Base-by-base conservation (phyloP, 2,329 filamentous ascomycete species). In the Ambrosiella beaveri region DNA sequence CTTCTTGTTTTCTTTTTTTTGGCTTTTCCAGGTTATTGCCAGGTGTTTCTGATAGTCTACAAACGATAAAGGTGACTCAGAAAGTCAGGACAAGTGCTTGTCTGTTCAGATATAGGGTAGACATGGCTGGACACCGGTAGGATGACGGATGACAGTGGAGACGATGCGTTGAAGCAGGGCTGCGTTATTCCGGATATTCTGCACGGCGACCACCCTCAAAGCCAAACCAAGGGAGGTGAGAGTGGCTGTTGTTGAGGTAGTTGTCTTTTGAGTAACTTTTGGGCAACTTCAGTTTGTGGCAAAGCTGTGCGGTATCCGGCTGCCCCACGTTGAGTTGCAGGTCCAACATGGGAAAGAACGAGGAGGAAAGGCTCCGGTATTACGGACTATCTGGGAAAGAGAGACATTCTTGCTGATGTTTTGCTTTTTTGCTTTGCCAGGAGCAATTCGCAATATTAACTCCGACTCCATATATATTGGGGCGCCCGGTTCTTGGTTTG, bases 391-490 rank as follows among this genome's bases (percentile, higher is more conserved):
- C 13, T 47, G 44, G 13, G 44, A 47, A 17, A 17, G 19, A 17
- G 19, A 52, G n/a, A 52, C 11, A 27, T 9, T 52, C 15, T n/a
- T 54, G 12, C 7, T 54, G 7, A 7, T 41, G 7, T 52, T 27
- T 41, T 7, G 9, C 8, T 39, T 7, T 45, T 49, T 39, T 39
- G 38, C 50, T 53, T 11, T 39, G 15, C 12, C 27, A n/a, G 9
- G 53, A 39, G 8, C 4, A 17, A 15, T 47, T 7, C 4, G 19
- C n/a, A 17, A 17, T 13, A 47, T 8, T 17, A 4, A 47, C 44
- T 47, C n/a, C n/a, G 27, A 4, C n/a, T 41, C 37, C 37, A 55
- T 55, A 58, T 58, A 58, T 58, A 58, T 54, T 13, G 19, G 39
- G 51, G 39, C 50, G 27, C 9, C 38, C 50, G 15, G 37, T 36